These are phyloP conservation scores for Peziza echinospora DNA, from an alignment of 495 filamentous ascomycete genomes.

Conservation along the genomic window DNA sequence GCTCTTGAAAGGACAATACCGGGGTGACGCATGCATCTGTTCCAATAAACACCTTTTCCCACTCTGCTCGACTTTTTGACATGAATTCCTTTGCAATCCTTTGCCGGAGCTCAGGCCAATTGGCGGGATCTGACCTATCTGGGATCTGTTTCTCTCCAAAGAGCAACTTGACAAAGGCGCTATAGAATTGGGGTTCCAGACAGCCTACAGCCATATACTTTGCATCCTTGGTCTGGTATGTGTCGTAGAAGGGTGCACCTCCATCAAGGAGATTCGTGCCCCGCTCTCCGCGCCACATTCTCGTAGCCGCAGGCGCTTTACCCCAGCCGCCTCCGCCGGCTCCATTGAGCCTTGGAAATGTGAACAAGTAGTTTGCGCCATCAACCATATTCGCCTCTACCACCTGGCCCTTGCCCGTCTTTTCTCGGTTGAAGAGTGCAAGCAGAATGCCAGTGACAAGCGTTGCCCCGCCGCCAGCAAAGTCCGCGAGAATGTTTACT, in stretches of 20 bases:
- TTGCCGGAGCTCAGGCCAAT: slow-evolving; percentile 42
- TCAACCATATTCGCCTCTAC: slow-evolving; percentile 97
- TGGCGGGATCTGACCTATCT: slow-evolving; percentile 34
- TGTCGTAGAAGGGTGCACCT: slow-evolving; percentile 71
- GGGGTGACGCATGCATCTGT: slow-evolving; percentile 86
- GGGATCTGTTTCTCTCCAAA: slow-evolving; percentile 31
- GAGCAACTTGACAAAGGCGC: slow-evolving; percentile 40
- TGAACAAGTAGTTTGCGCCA: slow-evolving; percentile 54
- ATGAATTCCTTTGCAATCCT: slow-evolving; percentile 44
- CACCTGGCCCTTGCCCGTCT: slow-evolving; percentile 53
- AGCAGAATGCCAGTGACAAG: slow-evolving; percentile 49
- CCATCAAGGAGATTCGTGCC: slow-evolving; percentile 65
- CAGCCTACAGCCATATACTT: slow-evolving; percentile 78
- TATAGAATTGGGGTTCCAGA: slow-evolving; percentile 70
- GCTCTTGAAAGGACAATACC: slow-evolving; percentile 50
- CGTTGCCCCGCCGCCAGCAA: slow-evolving; percentile 71
- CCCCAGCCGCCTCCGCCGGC: slow-evolving; percentile 4
- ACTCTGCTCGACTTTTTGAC: slow-evolving; percentile 52
- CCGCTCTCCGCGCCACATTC: slow-evolving; percentile 36
- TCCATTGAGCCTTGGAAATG: slow-evolving; percentile 40
- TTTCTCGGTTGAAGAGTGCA: slow-evolving; percentile 33
- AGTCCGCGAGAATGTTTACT: slow-evolving; percentile 69
- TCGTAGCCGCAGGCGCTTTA: slow-evolving; percentile 26
- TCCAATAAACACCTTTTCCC: slow-evolving; percentile 69
- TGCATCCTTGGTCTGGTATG: slow-evolving; percentile 65